A percentile compares a stretch with the other conserved stretches of the same genome.
phyloP scores from a whole-genome alignment of 768 basidiomycete genomes.

The Xerocomus brunneocitrinus region DNA sequence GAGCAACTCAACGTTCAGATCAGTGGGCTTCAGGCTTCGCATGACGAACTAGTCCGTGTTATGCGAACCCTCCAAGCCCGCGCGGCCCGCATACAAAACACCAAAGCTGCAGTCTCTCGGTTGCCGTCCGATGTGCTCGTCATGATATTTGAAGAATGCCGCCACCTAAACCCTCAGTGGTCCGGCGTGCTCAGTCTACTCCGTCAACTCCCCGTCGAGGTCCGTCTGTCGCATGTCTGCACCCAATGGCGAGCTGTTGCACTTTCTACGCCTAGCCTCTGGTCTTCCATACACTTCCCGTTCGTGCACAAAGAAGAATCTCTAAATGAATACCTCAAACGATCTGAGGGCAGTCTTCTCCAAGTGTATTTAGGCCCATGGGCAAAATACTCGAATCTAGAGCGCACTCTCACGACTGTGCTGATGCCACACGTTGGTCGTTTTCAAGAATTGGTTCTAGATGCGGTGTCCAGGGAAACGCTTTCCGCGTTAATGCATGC shows the following conservation, averaged over 20 bases:
- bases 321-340: conserved; percentile 29
- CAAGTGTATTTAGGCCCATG: conserved; percentile 32
- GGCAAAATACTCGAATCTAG: conserved; percentile 28
- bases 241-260: conserved; percentile 34
- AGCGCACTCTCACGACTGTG: conserved; percentile 21
- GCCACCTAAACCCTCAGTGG: conserved; percentile 31
- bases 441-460: conserved; percentile 29
- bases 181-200: conserved; percentile 30
- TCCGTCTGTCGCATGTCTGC: conserved; percentile 33
- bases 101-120: conserved; percentile 27
- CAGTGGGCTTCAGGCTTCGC: conserved; percentile 24
- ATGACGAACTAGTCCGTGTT: conserved; percentile 23
- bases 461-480: conserved; percentile 29
- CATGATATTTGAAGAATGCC: conserved; percentile 30
- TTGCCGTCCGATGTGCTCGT: conserved; percentile 30
- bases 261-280: conserved; percentile 31
- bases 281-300: conserved; percentile 32
- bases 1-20: conserved; percentile 25
- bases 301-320: conserved; percentile 28
- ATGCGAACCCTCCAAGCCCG: conserved; percentile 28
- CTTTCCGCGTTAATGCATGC: conserved; percentile 18
- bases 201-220: conserved; percentile 30
- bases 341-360: conserved; percentile 29
- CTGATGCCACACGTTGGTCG: conserved; percentile 28
- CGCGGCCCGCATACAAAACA: conserved; percentile 30